These are phyloP conservation scores for Coelastrella sp. DNA, from an alignment of 139 green algal species.

Conservation along the genomic window DNA sequence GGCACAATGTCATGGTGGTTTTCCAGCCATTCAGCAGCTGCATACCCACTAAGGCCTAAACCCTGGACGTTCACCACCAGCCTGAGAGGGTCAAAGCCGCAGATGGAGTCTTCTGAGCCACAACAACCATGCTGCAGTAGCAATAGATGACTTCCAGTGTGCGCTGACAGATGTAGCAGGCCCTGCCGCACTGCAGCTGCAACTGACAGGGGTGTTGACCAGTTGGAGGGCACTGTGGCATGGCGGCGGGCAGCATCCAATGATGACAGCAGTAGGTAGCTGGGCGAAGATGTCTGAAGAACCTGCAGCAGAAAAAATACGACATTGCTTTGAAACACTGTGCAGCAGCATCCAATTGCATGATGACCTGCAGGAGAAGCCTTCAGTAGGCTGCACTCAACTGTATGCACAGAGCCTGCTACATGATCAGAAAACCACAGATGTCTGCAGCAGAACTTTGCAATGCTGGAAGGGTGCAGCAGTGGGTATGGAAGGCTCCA, in stretches of 20 bases:
- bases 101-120: background rate
- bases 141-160: background rate
- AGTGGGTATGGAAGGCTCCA: too few species aligned
- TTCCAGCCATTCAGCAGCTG: conserved; percentile 65
- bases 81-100: conserved; percentile 78
- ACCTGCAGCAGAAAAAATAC: conserved; percentile 2
- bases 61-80: conserved; percentile 75
- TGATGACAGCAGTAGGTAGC: conserved; percentile 93
- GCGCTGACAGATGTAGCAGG: background rate
- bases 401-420: too few species aligned
- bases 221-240: conserved; percentile 47
- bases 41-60: conserved; percentile 53
- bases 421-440: too few species aligned
- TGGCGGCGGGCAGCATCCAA: conserved; percentile 86
- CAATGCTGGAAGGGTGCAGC: too few species aligned
- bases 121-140: conserved; percentile 32
- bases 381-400: too few species aligned
- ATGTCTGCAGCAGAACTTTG: too few species aligned
- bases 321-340: background rate
- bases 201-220: conserved; percentile 50
- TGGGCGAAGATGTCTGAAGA: conserved; percentile 78
- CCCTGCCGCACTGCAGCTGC: conserved; percentile 42
- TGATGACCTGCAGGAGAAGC: too few species aligned
- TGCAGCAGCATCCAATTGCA: background rate
- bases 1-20: conserved; percentile 72